Conservation (phyloP, 2,329 filamentous ascomycete species). For the Phialophora tarda region DNA sequence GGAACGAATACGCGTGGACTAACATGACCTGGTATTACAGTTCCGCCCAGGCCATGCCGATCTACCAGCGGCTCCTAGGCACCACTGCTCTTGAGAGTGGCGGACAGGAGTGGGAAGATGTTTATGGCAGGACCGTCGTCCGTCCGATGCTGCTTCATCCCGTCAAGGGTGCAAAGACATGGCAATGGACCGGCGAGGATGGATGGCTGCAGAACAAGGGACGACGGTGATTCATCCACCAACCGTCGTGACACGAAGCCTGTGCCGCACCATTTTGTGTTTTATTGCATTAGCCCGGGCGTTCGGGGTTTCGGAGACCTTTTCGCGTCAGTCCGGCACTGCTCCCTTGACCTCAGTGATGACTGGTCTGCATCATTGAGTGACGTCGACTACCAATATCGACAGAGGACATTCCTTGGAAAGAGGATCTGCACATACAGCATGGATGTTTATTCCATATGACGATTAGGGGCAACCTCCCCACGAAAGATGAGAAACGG, state of each 20-base stretch:
- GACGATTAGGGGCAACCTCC: constrained; percentile 21
- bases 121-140: constrained; percentile 40
- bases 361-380: constrained; percentile 9
- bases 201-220: constrained; percentile 39
- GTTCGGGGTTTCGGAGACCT: constrained; percentile 30
- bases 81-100: constrained; percentile 39
- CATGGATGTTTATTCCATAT: constrained; percentile 28
- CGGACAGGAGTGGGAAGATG: constrained; percentile 43
- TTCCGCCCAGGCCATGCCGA: constrained; percentile 43
- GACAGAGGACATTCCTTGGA: constrained; percentile 19
- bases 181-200: constrained; percentile 36
- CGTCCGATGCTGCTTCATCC: constrained; percentile 44
- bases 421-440: constrained; percentile 27
- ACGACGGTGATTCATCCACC: constrained; percentile 32
- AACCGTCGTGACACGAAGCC: constrained; percentile 7
- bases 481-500: constrained; percentile 29
- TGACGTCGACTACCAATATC: constrained; percentile 10
- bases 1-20: constrained; percentile 44
- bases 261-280: background rate
- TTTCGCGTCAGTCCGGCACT: constrained; percentile 29
- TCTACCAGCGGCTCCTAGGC: constrained; percentile 44
- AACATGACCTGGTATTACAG: constrained; percentile 47
- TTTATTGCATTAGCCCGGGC: constrained; percentile 30
- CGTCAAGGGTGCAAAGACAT: constrained; percentile 47
- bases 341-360: constrained; percentile 20